Base-by-base conservation (phyloP, 2,329 filamentous ascomycete genomes). In the Sclerotinia borealis region DNA sequence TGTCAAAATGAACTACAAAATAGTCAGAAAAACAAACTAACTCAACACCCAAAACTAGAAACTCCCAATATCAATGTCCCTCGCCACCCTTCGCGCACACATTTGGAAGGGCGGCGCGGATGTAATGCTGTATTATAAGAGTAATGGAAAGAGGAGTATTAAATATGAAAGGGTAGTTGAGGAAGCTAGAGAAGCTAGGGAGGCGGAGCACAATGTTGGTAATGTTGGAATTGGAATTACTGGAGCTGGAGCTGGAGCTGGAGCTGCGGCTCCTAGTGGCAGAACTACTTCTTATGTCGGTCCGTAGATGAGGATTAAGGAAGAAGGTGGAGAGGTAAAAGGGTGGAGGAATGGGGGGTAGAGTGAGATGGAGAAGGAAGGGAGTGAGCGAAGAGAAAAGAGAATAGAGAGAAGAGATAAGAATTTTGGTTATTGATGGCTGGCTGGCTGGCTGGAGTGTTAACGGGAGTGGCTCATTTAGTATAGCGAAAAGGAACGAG, bases 51-150 rank as follows among this genome's bases (percentile, higher is more conserved):
- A 10, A 17, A 49, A 48, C 10, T 43, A 75, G 74, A 73, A 74
- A 72, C 80, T 98, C 31, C 85, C 89, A 2, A 86, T 88, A 8
- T 89, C 88, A 37, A 97, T 96, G 89, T 98, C 90, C 41, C 84
- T 99, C n/a, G 92, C 92, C 5, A 97, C 93, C 0, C 86, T 99
- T 49, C 88, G 93, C 37, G 89, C 92, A 2, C 92, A 96, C 73
- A 82, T 98, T 61, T 99, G 95, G 95, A 92, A 96, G 71, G 92
- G 91, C 49, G 92, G 92, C n/a, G 93, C 90, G 71, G 95, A 99
- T 76, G 90, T 99, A 68, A 78, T 96, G 60, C 80, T 99, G 56
- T 85, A 92, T 72, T 99, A 99, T 81, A 96, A 93, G 74, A 83
- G 90, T 59, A 99, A 97, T 71, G 93, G 92, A n/a, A 86, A 85